Evolutionary conservation across 148 eudicot species (phyloP).

Genomic region (Fagopyrum tataricum): DNA sequence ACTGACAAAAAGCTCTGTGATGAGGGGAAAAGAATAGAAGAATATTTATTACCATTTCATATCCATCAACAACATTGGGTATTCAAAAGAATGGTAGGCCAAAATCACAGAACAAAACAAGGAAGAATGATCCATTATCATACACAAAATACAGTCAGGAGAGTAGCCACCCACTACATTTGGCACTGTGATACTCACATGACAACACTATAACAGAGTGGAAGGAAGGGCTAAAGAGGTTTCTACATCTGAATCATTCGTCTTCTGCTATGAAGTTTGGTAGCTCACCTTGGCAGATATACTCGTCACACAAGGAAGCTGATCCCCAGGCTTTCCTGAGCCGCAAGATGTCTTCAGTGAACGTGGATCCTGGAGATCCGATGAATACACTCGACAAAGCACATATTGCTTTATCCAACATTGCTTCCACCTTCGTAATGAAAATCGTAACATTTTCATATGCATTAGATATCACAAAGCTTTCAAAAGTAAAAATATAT

Average conservation of each 20-base stretch:
- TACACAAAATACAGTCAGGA: constrained; percentile 2
- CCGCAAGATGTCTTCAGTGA: constrained; percentile 92
- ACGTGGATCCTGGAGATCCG: constrained; percentile 93
- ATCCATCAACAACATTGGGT: constrained; percentile 1
- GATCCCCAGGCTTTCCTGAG: constrained; percentile 88
- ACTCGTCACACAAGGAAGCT: constrained; percentile 78
- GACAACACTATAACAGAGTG: neutral
- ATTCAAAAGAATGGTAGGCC: constrained; percentile 7
- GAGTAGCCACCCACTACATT: neutral
- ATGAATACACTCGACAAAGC: constrained; percentile 84
- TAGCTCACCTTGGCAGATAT: constrained; percentile 72
- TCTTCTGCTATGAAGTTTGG: constrained; percentile 90
- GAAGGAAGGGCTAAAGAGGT: neutral
- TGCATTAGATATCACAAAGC: neutral
- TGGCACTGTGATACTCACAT: neutral
- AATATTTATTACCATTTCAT: constrained; percentile 4
- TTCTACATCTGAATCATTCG: constrained; percentile 40
- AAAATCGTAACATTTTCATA: neutral
- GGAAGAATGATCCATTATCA: neutral
- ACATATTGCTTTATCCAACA: constrained; percentile 94
- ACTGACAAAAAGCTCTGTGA: too few relatives aligned
- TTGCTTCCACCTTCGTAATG: constrained; percentile 81
- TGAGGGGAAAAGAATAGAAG: neutral
- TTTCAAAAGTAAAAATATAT: neutral
- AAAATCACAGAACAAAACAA: constrained; percentile 3